phyloP scores from a whole-genome alignment of 352 stramenopile species.

The Elongisporangium anandrum region DNA sequence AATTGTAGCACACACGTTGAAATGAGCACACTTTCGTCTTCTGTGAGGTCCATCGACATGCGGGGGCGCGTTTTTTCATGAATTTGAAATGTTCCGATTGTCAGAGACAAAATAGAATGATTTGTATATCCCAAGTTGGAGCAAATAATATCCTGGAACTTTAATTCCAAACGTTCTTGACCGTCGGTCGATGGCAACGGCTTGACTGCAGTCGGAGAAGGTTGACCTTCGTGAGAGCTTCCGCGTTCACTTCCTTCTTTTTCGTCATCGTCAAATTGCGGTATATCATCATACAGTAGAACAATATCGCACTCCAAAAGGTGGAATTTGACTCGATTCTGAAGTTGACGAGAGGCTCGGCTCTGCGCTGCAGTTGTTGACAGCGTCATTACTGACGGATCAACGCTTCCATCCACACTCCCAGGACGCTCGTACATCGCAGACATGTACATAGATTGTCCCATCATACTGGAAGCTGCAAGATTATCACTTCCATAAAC shows the following conservation, averaged over 20 bases:
- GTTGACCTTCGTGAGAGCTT: conserved; percentile 12
- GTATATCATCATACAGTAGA: conserved; percentile 80
- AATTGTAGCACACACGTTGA: conserved; percentile 60
- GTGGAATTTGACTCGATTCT: conserved; percentile 70
- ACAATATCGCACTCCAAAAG: conserved; percentile 69
- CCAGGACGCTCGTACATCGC: conserved; percentile 51
- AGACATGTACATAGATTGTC: conserved; percentile 82
- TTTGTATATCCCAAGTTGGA: conserved; percentile 60
- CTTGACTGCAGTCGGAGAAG: conserved; percentile 22
- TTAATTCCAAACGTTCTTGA: conserved; percentile 61
- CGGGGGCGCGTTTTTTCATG: conserved; percentile 69
- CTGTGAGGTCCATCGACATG: conserved; percentile 67
- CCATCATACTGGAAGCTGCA: conserved; percentile 44
- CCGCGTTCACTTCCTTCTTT: conserved; percentile 14
- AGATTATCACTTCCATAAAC: conserved; percentile 24
- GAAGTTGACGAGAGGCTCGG: conserved; percentile 35
- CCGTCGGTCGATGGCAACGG: conserved; percentile 51
- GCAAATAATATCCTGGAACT: conserved; percentile 67
- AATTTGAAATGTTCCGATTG: conserved; percentile 59
- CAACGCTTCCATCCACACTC: conserved; percentile 7
- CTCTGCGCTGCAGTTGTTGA: conserved; percentile 35
- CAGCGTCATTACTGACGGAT: conserved; percentile 4
- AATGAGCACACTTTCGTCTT: conserved; percentile 57
- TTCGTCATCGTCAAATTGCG: conserved; percentile 40
- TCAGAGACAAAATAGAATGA: conserved; percentile 41